Percentiles rank a stretch among this genome's conserved stretches.
Evolutionary conservation across 169 alveolate species (phyloP).

Genomic region (Plasmodium reichenowi): DNA sequence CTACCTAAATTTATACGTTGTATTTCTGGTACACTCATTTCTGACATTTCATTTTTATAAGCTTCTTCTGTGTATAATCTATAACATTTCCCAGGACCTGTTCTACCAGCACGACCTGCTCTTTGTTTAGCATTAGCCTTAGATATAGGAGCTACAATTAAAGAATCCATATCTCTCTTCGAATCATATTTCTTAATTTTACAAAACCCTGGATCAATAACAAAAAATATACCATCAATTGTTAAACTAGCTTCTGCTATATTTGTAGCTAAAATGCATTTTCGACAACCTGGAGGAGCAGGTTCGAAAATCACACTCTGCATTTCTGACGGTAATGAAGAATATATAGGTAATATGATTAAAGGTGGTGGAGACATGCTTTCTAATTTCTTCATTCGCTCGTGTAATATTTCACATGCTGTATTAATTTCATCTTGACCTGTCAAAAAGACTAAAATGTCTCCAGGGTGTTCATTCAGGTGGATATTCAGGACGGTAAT

Average conservation of each 20-base stretch:
- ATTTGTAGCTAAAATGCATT: conserved; percentile 99
- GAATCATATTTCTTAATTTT: conserved; percentile 97
- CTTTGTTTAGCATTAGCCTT: conserved; percentile 99
- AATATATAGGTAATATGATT: conserved; percentile 96
- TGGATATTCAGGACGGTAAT: conserved; percentile 97
- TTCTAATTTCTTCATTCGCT: conserved; percentile 95
- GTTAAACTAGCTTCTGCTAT: conserved; percentile 99
- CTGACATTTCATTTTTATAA: conserved; percentile 98
- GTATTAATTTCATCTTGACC: conserved; percentile 99
- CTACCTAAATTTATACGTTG: conserved; percentile 99
- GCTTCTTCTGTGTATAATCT: conserved; percentile 99
- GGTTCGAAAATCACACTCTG: conserved; percentile 98
- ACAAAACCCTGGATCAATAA: conserved; percentile 99
- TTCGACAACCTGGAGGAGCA: conserved; percentile 98
- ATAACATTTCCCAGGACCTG: conserved; percentile 99
- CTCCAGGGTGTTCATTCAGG: conserved; percentile 98
- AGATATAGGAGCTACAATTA: conserved; percentile 97
- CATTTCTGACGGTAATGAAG: conserved; percentile 98
- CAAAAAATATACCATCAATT: conserved; percentile 99
- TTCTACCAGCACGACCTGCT: conserved; percentile 99
- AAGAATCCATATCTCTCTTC: conserved; percentile 98
- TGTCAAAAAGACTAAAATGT: conserved; percentile 97
- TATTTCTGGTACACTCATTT: conserved; percentile 99
- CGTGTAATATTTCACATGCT: conserved; percentile 97
- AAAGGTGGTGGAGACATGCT: conserved; percentile 96